phyloP scores from a whole-genome alignment of 2,329 filamentous ascomycete genomes.

The Dothiorella sarmentorum region DNA sequence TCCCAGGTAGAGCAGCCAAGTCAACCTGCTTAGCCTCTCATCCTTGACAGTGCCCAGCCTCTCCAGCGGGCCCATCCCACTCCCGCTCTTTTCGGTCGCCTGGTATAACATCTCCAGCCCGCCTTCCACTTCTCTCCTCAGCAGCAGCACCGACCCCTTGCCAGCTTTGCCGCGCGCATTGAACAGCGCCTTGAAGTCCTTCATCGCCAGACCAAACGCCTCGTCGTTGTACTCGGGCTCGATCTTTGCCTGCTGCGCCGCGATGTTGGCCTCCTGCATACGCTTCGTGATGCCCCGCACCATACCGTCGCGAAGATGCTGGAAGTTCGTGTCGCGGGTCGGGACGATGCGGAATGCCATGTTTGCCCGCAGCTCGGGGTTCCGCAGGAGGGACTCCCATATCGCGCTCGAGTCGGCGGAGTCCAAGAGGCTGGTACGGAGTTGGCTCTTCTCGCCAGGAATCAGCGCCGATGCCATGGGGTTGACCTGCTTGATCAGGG shows the following conservation, averaged over 20 bases:
- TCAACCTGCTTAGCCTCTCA: constrained; percentile 71
- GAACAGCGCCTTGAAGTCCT: constrained; percentile 77
- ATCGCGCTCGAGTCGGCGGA: constrained; percentile 64
- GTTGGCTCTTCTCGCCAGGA: constrained; percentile 70
- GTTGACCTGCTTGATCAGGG: constrained; percentile 72
- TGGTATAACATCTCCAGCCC: constrained; percentile 64
- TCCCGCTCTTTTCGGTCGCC: constrained; percentile 39
- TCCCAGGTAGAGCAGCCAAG: constrained; percentile 89
- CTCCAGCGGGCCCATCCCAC: constrained; percentile 46
- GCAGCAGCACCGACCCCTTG: constrained; percentile 73
- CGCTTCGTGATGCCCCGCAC: constrained; percentile 78
- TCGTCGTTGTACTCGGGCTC: constrained; percentile 62
- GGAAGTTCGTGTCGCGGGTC: constrained; percentile 90
- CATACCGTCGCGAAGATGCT: constrained; percentile 86
- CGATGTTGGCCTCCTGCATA: constrained; percentile 56
- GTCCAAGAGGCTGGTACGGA: constrained; percentile 69
- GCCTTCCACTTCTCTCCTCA: constrained; percentile 59
- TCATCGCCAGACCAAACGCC: constrained; percentile 69
- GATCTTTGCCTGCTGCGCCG: constrained; percentile 36
- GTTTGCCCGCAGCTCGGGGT: constrained; percentile 19
- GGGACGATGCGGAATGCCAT: constrained; percentile 83
- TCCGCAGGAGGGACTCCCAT: constrained; percentile 68
- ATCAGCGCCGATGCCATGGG: constrained; percentile 78
- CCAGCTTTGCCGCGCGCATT: constrained; percentile 71
- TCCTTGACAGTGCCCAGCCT: constrained; percentile 71